Base-by-base conservation (phyloP, 2,329 filamentous ascomycete species). In the Aspergillus uvarum region DNA sequence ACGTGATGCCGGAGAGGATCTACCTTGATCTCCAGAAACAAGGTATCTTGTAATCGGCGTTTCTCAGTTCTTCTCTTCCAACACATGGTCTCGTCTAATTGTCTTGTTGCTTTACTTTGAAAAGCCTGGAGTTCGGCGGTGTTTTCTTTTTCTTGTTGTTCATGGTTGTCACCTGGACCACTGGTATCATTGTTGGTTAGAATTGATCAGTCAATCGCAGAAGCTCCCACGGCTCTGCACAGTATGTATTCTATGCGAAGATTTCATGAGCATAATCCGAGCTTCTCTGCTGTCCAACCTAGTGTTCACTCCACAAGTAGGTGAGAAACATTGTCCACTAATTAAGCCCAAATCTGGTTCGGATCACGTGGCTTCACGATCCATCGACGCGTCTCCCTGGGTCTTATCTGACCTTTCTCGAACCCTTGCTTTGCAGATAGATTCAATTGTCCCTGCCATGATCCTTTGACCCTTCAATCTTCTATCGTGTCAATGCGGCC, bases 1-100 rank as follows among this genome's bases (percentile, higher is more conserved):
- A 99, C 71, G 95, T 99, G 59, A 99, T 99, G 95, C 95, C 96
- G 0, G 92, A 97, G 80, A 96, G 96, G 83, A 94, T 99, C 57
- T 99, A 97, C 76, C 88, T 93, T 66, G 95, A 99, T 83, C 79
- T 98, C 77, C 90, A 92, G 77, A 96, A 96, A 79, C 92, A 96
- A 74, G 94, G 94, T 35, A 81, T 96, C 71, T 79, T 96, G 65
- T 95, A 82, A 74, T 60, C 29, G 38, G 12, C 26, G 10, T 19
- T 12, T 26, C 19, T 51, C 42, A 7, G 5, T 50, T 35, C n/a
- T 14, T 4, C 19, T 56, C n/a, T 19, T 32, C 11, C 16, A 51
- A 24, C 19, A 26, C 26, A 58, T 51, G 51, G 26, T 51, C 48
- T 57, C 56, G 61, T 52, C 60, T 58, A 64, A 56, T 55, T 52